phyloP scores from a whole-genome alignment of 2,329 filamentous ascomycete genomes.

The Geosmithia morbida region DNA sequence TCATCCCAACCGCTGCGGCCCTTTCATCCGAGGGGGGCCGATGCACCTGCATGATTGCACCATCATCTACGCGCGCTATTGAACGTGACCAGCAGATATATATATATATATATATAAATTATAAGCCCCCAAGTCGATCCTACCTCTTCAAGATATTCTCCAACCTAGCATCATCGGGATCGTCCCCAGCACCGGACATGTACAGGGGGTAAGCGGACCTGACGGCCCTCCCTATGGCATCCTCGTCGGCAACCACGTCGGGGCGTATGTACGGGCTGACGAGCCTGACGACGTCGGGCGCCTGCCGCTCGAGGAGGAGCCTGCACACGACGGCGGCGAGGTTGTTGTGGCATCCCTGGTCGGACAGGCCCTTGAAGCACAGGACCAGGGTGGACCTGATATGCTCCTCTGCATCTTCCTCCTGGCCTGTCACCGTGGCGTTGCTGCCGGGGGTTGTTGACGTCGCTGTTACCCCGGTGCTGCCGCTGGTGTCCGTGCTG shows the following conservation, averaged over 20 bases:
- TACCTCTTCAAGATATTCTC: not conserved
- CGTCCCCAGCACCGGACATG: not conserved
- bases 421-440: not conserved
- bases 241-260: not conserved
- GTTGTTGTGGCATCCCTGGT: not conserved
- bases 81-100: too few relatives aligned
- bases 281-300: not conserved
- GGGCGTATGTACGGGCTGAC: not conserved
- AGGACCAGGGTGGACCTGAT: constrained; percentile 19
- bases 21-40: too few relatives aligned
- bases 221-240: not conserved
- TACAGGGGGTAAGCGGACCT: not conserved
- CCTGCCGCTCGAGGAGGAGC: not conserved
- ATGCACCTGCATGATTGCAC: too few relatives aligned
- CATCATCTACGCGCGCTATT: too few relatives aligned
- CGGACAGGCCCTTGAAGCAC: constrained; percentile 13
- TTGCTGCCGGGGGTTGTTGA: not conserved
- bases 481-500: too few relatives aligned
- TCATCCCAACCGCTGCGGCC: too few relatives aligned
- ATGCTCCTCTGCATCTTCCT: constrained; percentile 6
- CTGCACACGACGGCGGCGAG: not conserved
- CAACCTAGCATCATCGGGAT: not conserved
- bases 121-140: too few relatives aligned
- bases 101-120: too few relatives aligned
- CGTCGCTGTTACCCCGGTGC: too few relatives aligned